phyloP scores from a whole-genome alignment of 2,329 filamentous ascomycete species.

The Tolypocladium tundrense region DNA sequence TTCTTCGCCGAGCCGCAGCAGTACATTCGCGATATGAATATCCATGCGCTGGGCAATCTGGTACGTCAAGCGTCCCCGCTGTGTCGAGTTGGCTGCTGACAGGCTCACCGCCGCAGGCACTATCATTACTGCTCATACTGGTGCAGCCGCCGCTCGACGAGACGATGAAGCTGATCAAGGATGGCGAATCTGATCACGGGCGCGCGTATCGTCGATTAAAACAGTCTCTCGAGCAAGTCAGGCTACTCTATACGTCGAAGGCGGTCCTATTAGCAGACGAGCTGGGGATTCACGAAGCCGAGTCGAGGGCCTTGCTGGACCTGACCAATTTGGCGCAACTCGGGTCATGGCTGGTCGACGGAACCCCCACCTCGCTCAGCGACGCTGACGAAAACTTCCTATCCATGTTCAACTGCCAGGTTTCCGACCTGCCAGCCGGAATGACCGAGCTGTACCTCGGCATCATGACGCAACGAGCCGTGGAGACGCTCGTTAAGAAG shows the following conservation, averaged over 20 bases:
- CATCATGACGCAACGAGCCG: conserved; percentile 40
- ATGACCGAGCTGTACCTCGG: conserved; percentile 33
- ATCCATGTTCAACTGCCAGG: conserved; percentile 31
- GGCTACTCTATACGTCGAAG: conserved; percentile 21
- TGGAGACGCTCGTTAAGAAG: conserved; percentile 40
- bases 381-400: conserved; percentile 35
- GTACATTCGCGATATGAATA: conserved; percentile 25
- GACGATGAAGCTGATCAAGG: conserved; percentile 20
- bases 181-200: conserved; percentile 21
- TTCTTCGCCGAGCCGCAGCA: conserved; percentile 26
- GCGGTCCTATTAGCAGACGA: conserved; percentile 22
- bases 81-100: conserved; percentile 3
- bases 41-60: conserved; percentile 29
- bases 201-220: conserved; percentile 20
- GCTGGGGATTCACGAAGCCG: conserved; percentile 20
- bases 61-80: conserved; percentile 16
- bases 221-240: conserved; percentile 20
- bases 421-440: conserved; percentile 32
- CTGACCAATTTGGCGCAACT: conserved; percentile 40
- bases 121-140: conserved; percentile 27
- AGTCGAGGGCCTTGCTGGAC: conserved; percentile 27
- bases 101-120: conserved; percentile 17
- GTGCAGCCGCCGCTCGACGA: conserved; percentile 26
- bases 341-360: conserved; percentile 28
- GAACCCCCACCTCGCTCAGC: conserved; percentile 25